Evolutionary conservation across 805 yeast genomes (phyloP), one percentile per base, ranked within the genome.

Genomic region (Starmerella powellii): DNA sequence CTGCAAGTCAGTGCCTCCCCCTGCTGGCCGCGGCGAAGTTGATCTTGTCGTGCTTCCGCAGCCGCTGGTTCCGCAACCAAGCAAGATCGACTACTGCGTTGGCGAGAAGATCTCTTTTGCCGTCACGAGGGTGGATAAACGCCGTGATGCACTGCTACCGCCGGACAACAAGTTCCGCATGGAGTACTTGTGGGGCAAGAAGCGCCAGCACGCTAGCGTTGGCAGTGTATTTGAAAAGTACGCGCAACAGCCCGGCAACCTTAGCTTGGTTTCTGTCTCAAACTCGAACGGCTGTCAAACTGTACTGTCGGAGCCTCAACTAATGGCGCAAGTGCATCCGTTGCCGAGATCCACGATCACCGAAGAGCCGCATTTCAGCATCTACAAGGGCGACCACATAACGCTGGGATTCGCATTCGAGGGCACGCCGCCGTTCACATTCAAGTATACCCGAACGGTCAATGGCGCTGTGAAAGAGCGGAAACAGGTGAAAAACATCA

Each of bases 301-400:
- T 20, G 27, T 6, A 6, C 10, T 50, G 61, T 19, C 27, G 3
- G 13, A 34, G 16, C 11, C 31, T n/a, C 50, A 50, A 16, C 44
- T 64, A 6, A 50, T 64, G 3, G 60, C 70, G 12, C 54, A 51
- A 0, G 63, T 76, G 17, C 80, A 74, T 49, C 72, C 69, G n/a
- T 64, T 73, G 29, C 83, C 83, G 21, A 78, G 94, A 0, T 95
- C 88, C 13, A 86, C 80, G 45, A 77, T 88, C 13, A 73, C 79
- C 19, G 82, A 79, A 27, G 40, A 45, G 53, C 94, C 95, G n/a
- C 73, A 78, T 42, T 87, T 78, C 55, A 88, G 84, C 59, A 82
- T 91, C 33, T 94, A 86, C 55, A 94, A 85, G 57, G 98, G 97
- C 36, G 98, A 91, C 51, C 83, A 81, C 55, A 87, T 93, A 1